Conservation (phyloP, 208 protist species). For the Lotmaria passim region DNA sequence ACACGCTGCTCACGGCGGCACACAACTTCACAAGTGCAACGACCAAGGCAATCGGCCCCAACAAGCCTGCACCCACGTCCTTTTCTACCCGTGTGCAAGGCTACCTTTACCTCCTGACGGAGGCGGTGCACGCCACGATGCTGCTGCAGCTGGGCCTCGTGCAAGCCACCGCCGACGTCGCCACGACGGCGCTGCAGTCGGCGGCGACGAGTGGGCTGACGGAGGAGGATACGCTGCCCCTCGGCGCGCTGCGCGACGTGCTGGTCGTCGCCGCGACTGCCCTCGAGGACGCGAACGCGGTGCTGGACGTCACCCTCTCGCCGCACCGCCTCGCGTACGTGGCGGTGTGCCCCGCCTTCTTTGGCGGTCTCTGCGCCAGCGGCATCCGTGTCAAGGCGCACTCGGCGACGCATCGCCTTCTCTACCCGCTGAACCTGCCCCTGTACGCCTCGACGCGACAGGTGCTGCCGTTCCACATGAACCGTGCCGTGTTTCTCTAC, state of each 20-base stretch:
- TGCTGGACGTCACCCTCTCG: constrained; percentile 53
- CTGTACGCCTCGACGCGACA: constrained; percentile 60
- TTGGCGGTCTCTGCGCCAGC: constrained; percentile 58
- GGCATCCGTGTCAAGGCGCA: constrained; percentile 44
- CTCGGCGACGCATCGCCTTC: constrained; percentile 35
- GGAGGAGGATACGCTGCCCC: constrained; percentile 16
- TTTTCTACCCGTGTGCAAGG: constrained; percentile 8
- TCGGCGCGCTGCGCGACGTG: constrained; percentile 47
- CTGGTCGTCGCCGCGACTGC: constrained; percentile 52
- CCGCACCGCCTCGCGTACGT: constrained; percentile 63
- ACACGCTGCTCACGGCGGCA: constrained; percentile 40
- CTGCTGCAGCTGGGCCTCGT: constrained; percentile 76
- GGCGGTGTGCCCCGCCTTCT: constrained; percentile 68
- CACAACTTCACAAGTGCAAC: constrained; percentile 4
- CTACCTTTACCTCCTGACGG: constrained; percentile 53
- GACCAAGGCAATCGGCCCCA: background rate
- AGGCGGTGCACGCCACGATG: constrained; percentile 75
- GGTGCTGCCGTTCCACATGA: constrained; percentile 75
- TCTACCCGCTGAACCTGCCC: constrained; percentile 57
- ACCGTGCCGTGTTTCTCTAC: constrained; percentile 53
- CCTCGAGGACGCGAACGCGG: constrained; percentile 65
- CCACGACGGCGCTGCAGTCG: constrained; percentile 27
- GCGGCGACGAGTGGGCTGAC: constrained; percentile 29
- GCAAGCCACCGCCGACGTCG: constrained; percentile 44
- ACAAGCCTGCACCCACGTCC: background rate